Base-by-base conservation (phyloP, 805 yeast species). In the Ogataea trehalophila region DNA sequence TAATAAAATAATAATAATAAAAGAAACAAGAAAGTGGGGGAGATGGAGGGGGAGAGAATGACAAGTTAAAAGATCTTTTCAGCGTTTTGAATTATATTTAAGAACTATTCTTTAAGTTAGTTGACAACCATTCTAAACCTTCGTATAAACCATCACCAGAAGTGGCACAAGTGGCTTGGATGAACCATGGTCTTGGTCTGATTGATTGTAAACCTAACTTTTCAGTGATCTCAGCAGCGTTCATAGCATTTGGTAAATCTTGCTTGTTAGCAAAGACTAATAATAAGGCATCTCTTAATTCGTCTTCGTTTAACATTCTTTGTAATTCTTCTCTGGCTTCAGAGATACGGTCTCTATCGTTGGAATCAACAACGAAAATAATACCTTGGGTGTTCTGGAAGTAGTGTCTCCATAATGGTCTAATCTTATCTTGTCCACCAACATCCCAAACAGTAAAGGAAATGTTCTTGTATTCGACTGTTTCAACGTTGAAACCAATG, bases 131-230 rank as follows among this genome's bases (percentile, higher is more conserved):
- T 77, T 90, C 96, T 70, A 90, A 82, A 80, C 97, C 97, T 76
- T 90, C 97, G 72, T 89, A 87, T 67, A 90, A 79, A 79, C 98
- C 98, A 71, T 91, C 97, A 77, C 98, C 99, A 54, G 98, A 87
- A 59, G 97, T 92, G 60, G 99, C 99, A 77, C 98, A 91, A 56
- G 98, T 88, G 60, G 99, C 89, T 77, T 92, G 97, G 70, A 94
- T 92, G 77, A 87, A 92, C 99, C 99, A 94, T 66, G 96, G 96
- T 76, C 98, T 88, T 78, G 91, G 96, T 79, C 96, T 87, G 71
- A 94, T 85, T 47, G 97, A 88, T 72, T 91, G 97, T 68, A 92
- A 85, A 57, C 97, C 97, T 66, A 92, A 81, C 74, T 89, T 90
- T 75, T 90, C 97, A 61, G 97, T 90, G 72, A 92, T 87, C 78